Percentiles rank a stretch among this genome's conserved stretches.
These are phyloP conservation scores for Salinomyces thailandicus DNA, from an alignment of 2,329 filamentous ascomycete genomes.

Conservation along the genomic window DNA sequence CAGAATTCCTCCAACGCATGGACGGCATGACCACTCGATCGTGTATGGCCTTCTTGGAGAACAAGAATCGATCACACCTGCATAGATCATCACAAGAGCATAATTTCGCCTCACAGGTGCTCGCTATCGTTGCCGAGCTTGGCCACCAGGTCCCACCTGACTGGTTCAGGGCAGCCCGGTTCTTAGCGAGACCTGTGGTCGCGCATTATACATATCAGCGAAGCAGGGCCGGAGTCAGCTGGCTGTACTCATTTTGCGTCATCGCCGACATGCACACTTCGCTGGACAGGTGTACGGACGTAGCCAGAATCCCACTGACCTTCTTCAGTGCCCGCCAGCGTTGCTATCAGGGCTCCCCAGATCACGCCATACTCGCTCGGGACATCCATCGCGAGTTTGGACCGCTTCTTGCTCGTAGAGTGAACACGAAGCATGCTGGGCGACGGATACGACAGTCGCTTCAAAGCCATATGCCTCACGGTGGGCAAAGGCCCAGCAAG, in stretches of 20 bases:
- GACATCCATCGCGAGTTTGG: constrained; percentile 39
- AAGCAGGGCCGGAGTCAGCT: constrained; percentile 24
- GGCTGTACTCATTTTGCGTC: constrained; percentile 34
- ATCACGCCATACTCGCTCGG: constrained; percentile 35
- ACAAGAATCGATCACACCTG: constrained; percentile 8
- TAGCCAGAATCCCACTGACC: constrained; percentile 31
- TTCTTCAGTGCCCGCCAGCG: constrained; percentile 37
- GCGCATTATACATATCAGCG: constrained; percentile 22
- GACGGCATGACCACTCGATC: constrained; percentile 17
- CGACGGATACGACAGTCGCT: neutral
- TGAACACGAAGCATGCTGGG: constrained; percentile 5
- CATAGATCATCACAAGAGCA: constrained; percentile 22
- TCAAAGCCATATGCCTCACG: neutral
- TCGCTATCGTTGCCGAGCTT: constrained; percentile 22
- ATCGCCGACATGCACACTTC: constrained; percentile 24
- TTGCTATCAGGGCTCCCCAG: constrained; percentile 34
- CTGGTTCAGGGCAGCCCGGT: constrained; percentile 33
- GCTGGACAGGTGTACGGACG: constrained; percentile 16
- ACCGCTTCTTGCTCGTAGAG: constrained; percentile 26
- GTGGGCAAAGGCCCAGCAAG: neutral
- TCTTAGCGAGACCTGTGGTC: constrained; percentile 32
- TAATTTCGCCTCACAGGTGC: constrained; percentile 28
- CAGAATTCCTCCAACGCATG: constrained; percentile 25
- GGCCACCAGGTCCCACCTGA: constrained; percentile 28
- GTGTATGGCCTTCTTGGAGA: constrained; percentile 15